Evolutionary conservation across 2,329 filamentous ascomycete genomes (phyloP).

Genomic region (Delphinella strobiligena): DNA sequence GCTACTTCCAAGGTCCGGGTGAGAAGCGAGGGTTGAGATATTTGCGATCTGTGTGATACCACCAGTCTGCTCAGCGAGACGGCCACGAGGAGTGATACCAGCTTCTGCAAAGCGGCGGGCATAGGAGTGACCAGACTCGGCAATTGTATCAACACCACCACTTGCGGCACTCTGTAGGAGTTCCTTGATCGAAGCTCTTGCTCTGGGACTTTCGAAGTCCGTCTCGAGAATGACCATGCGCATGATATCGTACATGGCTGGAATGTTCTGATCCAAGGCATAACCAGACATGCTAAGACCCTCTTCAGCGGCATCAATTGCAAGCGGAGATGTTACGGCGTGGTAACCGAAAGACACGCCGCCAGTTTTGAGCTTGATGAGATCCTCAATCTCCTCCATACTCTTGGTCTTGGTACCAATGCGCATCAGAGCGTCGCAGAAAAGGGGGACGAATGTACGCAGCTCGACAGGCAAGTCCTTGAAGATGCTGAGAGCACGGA

Average conservation of each 20-base stretch:
- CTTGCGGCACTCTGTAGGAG: conserved; percentile 78
- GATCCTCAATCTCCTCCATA: conserved; percentile 90
- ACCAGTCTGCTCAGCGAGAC: conserved; percentile 69
- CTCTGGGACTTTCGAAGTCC: conserved; percentile 74
- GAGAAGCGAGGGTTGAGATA: conserved; percentile 64
- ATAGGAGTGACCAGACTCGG: conserved; percentile 78
- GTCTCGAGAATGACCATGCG: conserved; percentile 73
- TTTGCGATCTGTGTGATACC: conserved; percentile 86
- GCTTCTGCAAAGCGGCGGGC: conserved; percentile 77
- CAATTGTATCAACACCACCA: conserved; percentile 82
- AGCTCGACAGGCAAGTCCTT: conserved; percentile 73
- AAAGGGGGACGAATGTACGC: conserved; percentile 72
- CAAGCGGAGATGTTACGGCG: conserved; percentile 62
- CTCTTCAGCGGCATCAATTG: conserved; percentile 61
- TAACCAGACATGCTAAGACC: conserved; percentile 76
- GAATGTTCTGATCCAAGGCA: conserved; percentile 79
- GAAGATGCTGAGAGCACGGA: conserved; percentile 74
- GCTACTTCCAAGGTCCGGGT: conserved; percentile 61
- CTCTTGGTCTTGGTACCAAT: conserved; percentile 76
- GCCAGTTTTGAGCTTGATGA: conserved; percentile 93
- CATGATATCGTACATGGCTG: conserved; percentile 80
- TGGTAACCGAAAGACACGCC: conserved; percentile 79
- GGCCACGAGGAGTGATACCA: conserved; percentile 58
- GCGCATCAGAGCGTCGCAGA: conserved; percentile 85
- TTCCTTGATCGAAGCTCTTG: conserved; percentile 71